phyloP scores from a whole-genome alignment of 345 rosid genomes.

The Alliaria petiolata region DNA sequence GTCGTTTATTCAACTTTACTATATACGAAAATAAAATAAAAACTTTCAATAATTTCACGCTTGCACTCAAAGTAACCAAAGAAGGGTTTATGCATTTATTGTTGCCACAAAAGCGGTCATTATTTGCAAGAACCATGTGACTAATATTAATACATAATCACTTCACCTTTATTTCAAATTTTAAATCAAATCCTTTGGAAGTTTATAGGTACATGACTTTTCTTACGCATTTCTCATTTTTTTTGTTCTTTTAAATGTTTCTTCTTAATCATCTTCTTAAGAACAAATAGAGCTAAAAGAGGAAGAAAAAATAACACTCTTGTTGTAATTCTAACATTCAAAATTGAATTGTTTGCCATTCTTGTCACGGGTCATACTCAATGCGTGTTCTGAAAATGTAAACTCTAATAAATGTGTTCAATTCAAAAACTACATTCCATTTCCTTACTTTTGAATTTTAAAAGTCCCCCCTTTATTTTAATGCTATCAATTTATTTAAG shows the following conservation, averaged over 20 bases:
- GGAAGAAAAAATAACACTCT: background rate
- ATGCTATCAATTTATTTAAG: background rate
- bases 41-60: slow-evolving; percentile 12
- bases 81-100: slow-evolving; percentile 9
- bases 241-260: background rate
- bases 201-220: background rate
- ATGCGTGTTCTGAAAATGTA: slow-evolving; percentile 10
- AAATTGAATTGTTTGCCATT: slow-evolving; percentile 16
- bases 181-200: background rate
- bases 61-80: slow-evolving; percentile 13
- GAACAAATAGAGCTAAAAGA: background rate
- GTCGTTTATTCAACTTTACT: background rate
- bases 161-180: slow-evolving; percentile 18
- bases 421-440: slow-evolving; percentile 2
- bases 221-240: background rate
- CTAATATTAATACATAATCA: slow-evolving; percentile 14
- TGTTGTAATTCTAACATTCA: slow-evolving; percentile 1
- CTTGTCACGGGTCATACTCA: slow-evolving; percentile 12
- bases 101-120: slow-evolving; percentile 25
- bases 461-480: background rate
- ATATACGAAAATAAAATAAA: background rate
- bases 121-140: slow-evolving; percentile 33
- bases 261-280: background rate
- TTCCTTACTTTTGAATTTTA: background rate
- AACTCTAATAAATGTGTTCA: slow-evolving; percentile 8